Evolutionary conservation across 805 yeast species (phyloP), one percentile per base, ranked within the genome.

Genomic region (Candida krabiensis): DNA sequence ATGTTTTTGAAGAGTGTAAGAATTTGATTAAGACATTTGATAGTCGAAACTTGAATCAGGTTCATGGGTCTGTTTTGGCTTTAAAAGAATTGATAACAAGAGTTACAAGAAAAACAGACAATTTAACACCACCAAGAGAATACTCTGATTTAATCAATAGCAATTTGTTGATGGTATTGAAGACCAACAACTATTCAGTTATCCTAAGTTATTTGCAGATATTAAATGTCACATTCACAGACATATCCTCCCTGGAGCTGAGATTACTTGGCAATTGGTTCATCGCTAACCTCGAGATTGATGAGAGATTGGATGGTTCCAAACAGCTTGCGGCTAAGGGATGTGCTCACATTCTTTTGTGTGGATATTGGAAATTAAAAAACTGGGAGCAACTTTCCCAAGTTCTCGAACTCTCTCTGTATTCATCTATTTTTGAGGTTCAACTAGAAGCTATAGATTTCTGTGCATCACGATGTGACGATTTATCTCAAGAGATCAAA

Each of bases 61-160:
- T 70, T 0, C 95, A 86, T 57, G 96, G 95, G 2, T 52, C 58
- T 13, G 50, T 81, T 3, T 46, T 83, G 27, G 79, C 83, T 0
- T 47, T 77, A 6, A 66, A 63, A 14, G 68, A 64, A 28, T 40
- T 75, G 7, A 14, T 62, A 5, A 15, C 31, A 6, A 51, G 52
- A 25, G 44, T 30, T 3, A 30, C 21, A n/a, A 28, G 43, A 2
- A 13, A 48, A 4, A 63, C 57, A 27, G 50, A 52, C 3, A 63
- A 67, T 46, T 58, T 40, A 31, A 24, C 19, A 3, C n/a, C 40
- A n/a, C 41, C 43, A 8, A 4, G 14, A 7, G 33, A 38, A 9
- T 67, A 34, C 56, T 60, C 1, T 67, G 59, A 37, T 30, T 69
- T 26, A 24, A 30, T 50, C n/a, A 15, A 8, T 3, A 58, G 61